Evolutionary conservation across 1,284 basidiomycete genomes (phyloP).

Genomic region (Pholiota adiposa): DNA sequence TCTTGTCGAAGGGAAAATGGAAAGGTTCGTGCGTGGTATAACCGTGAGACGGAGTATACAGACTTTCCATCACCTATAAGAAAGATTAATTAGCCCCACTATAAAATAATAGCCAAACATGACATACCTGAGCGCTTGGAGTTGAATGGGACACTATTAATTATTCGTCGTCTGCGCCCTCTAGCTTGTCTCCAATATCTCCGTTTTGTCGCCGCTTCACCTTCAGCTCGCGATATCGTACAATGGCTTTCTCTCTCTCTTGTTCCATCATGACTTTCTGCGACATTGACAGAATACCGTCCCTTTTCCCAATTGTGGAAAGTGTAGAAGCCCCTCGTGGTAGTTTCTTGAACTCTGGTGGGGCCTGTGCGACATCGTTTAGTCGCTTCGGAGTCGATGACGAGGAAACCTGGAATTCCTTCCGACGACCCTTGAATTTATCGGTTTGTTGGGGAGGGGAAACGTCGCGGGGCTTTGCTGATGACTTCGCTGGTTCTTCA

Average conservation of each 20-base stretch:
- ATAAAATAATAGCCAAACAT: no score
- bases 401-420: slow-evolving; percentile 58
- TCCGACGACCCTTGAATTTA: slow-evolving; percentile 39
- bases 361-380: slow-evolving; percentile 72
- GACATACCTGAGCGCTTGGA: no score
- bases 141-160: no score
- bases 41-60: no score
- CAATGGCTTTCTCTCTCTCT: slow-evolving; percentile 71
- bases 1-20: no score
- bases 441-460: slow-evolving; percentile 23
- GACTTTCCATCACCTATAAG: no score
- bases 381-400: slow-evolving; percentile 66
- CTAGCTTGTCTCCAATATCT: slow-evolving; percentile 21
- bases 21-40: no score
- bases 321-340: slow-evolving; percentile 27
- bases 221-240: slow-evolving; percentile 71
- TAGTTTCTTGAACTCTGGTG: slow-evolving; percentile 52
- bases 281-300: slow-evolving; percentile 68
- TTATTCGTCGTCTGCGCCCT: slow-evolving; percentile 5
- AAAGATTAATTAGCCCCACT: no score
- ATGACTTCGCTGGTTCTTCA: slow-evolving; percentile 9
- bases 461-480: slow-evolving; percentile 12
- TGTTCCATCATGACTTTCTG: slow-evolving; percentile 76
- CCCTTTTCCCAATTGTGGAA: slow-evolving; percentile 30
- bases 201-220: slow-evolving; percentile 35